phyloP scores from a whole-genome alignment of 1,284 basidiomycete genomes.

The Marasmius tenuissimus region DNA sequence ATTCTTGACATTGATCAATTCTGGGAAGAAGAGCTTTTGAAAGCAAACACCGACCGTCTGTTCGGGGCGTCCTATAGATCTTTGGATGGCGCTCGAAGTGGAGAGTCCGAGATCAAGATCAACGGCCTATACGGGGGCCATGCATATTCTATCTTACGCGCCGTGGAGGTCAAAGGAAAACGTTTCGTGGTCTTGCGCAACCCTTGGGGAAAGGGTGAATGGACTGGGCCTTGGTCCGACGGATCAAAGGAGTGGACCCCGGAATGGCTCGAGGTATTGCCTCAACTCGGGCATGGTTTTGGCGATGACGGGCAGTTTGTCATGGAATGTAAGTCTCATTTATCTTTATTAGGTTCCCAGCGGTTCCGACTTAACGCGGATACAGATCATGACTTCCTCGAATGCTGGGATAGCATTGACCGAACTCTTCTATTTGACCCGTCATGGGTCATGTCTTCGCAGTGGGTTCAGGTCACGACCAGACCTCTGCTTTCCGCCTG shows the following conservation, averaged over 20 bases:
- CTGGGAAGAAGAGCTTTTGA: constrained; percentile 41
- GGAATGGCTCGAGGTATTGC: constrained; percentile 43
- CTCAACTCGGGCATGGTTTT: constrained; percentile 36
- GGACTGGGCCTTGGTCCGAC: constrained; percentile 54
- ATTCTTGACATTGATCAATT: constrained; percentile 43
- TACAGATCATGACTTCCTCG: constrained; percentile 2
- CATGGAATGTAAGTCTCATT: constrained; percentile 52
- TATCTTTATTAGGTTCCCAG: neutral
- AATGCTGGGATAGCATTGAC: neutral
- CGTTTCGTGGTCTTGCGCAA: constrained; percentile 53
- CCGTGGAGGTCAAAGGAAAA: constrained; percentile 46
- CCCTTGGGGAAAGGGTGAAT: constrained; percentile 52
- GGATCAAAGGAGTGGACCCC: constrained; percentile 52
- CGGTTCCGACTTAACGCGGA: neutral
- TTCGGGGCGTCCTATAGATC: constrained; percentile 42
- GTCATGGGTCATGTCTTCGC: constrained; percentile 45
- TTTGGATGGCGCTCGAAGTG: constrained; percentile 30
- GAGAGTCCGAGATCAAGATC: constrained; percentile 22
- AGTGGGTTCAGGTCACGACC: constrained; percentile 42
- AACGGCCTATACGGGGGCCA: constrained; percentile 43
- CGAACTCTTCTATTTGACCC: constrained; percentile 13
- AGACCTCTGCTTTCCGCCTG: constrained; percentile 37
- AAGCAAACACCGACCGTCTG: constrained; percentile 43
- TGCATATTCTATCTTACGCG: constrained; percentile 52
- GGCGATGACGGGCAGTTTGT: constrained; percentile 55